Conservation (phyloP, 352 stramenopile species). For the Pythium rhizo-oryzae region DNA sequence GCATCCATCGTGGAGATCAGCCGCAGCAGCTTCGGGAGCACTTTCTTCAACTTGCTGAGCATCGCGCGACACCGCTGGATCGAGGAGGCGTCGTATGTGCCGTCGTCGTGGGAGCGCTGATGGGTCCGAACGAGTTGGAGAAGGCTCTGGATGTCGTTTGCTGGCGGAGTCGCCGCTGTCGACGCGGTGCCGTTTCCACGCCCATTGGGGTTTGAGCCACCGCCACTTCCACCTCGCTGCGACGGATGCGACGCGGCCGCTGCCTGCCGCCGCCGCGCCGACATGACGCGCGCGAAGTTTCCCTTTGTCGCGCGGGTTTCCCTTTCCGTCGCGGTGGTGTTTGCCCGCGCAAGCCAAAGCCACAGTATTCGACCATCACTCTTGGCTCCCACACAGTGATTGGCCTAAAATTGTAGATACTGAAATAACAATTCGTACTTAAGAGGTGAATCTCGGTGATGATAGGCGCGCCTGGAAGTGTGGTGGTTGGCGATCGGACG, state of each 20-base stretch:
- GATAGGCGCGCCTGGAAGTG: conserved; percentile 10
- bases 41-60: conserved; percentile 29
- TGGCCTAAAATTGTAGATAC: neutral
- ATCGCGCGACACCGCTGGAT: conserved; percentile 29
- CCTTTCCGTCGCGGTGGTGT: conserved; percentile 11
- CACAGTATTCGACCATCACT: neutral
- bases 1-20: conserved; percentile 13
- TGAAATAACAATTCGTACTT: conserved; percentile 26
- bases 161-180: neutral
- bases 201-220: neutral
- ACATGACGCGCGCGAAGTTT: conserved; percentile 22
- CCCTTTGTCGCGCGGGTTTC: conserved; percentile 20
- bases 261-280: conserved; percentile 39
- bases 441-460: neutral
- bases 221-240: neutral
- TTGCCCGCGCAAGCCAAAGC: conserved; percentile 11
- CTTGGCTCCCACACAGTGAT: too few species aligned
- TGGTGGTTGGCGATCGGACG: conserved; percentile 31
- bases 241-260: neutral
- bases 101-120: conserved; percentile 28
- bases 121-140: conserved; percentile 26
- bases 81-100: conserved; percentile 18
- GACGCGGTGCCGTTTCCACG: neutral
- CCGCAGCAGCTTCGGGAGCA: conserved; percentile 31
- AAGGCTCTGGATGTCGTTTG: conserved; percentile 26